Base-by-base conservation (phyloP, 345 rosid species). In the Salix viminalis region DNA sequence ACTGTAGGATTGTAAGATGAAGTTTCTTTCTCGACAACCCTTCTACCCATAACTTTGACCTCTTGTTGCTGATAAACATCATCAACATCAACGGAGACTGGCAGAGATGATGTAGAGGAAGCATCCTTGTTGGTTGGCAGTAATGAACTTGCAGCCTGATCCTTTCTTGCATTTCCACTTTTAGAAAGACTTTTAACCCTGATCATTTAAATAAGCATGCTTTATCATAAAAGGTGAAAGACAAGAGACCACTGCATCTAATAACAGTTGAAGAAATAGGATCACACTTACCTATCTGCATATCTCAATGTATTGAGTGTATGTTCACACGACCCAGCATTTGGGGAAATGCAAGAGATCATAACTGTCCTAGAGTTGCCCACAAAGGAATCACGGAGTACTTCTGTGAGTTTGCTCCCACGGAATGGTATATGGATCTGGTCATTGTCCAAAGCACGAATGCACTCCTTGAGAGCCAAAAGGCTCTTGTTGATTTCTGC, bases 171-270 rank as follows among this genome's bases (percentile, higher is more conserved):
- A 79, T 91, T 91, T 73, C 97, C 97, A 84, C 90, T 84, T 88
- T 90, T 95, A 26, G 99, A 93, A 67, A 95, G 91, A 89, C 99
- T 93, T 86, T 95, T 95, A 75, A 93, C 99, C 88, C 98, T 93
- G 91, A 79, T 69, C 76, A 79, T 78, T 84, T 78, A 44, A 19
- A 74, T 67, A 66, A 71, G 46, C 61, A 76, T 44, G 69, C 48
- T 50, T 83, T 30, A 70, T 67, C 32, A 65, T 34, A 4, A 75
- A 37, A 72, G 28, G 67, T 39, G 39, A 73, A 34, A 37, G 16
- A 71, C 32, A 67, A 69, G 15, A 52, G 28, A 58, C 21, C 15
- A 65, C 50, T 50, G 44, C 69, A 68, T 72, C 75, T 54, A 32
- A n/a, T n/a, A 28, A n/a, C 54, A 73, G 70, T 44, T 72, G 65